These are phyloP conservation scores for Trapa incisa DNA, from an alignment of 345 rosid species.

Conservation along the genomic window DNA sequence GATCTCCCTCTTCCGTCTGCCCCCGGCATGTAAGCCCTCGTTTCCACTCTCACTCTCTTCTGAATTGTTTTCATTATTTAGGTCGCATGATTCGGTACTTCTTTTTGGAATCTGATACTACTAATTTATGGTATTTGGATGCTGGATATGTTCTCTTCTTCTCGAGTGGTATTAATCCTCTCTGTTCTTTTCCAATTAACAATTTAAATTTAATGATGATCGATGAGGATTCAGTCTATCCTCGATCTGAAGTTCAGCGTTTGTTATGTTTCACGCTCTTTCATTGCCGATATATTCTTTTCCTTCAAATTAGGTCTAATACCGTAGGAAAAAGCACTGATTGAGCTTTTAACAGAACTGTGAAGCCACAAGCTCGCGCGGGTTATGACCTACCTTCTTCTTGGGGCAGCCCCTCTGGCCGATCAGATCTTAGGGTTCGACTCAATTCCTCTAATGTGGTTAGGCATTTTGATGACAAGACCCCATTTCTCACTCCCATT, in stretches of 20 bases:
- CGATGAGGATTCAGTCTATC: not conserved
- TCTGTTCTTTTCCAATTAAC: too few species aligned
- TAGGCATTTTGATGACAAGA: conserved; percentile 62
- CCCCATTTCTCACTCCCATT: conserved; percentile 48
- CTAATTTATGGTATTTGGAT: not conserved
- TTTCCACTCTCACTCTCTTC: not conserved
- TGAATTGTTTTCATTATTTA: not conserved
- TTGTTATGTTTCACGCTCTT: not conserved
- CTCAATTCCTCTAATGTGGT: conserved; percentile 49
- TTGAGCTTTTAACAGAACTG: conserved; percentile 17
- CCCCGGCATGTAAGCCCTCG: conserved; percentile 61
- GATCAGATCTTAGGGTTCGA: conserved; percentile 47
- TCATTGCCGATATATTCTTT: not conserved
- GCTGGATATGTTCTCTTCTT: not conserved
- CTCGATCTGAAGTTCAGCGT: not conserved
- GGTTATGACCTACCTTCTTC: conserved; percentile 42
- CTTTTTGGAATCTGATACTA: not conserved
- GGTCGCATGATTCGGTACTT: not conserved
- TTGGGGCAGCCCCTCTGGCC: conserved; percentile 43
- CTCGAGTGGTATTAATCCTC: not conserved
- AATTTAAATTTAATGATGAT: too few species aligned
- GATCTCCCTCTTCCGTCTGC: conserved; percentile 88
- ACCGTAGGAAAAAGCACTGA: not conserved
- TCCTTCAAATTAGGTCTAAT: conserved; percentile 8
- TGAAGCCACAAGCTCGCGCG: conserved; percentile 43